Evolutionary conservation across 116 monocot genomes (phyloP).

Genomic region (Trichopus zeylanicus): DNA sequence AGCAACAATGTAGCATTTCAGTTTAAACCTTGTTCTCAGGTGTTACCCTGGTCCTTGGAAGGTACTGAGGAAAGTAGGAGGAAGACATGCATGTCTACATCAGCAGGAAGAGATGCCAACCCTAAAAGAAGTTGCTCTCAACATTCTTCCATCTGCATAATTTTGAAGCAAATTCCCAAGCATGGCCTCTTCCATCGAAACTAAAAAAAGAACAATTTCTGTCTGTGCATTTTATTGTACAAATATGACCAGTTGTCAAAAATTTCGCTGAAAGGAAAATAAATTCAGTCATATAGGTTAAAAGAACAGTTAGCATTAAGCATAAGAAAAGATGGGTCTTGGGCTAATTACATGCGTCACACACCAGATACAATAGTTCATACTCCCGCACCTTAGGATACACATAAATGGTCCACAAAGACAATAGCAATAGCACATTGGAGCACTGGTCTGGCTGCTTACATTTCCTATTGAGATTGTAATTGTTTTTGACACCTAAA

Average conservation of each 20-base stretch:
- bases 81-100: constrained; percentile 50
- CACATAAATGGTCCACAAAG: neutral
- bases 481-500: too few species aligned
- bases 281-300: neutral
- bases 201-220: too few species aligned
- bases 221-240: too few species aligned
- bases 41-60: constrained; percentile 87
- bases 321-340: neutral
- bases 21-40: constrained; percentile 25
- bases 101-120: constrained; percentile 86
- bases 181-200: too few species aligned
- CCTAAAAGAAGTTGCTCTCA: constrained; percentile 82
- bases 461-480: too few species aligned
- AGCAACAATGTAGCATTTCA: neutral
- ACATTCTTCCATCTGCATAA: constrained; percentile 70
- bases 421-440: neutral
- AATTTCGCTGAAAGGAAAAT: neutral
- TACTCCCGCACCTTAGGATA: too few species aligned
- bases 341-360: neutral
- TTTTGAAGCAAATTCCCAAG: too few species aligned
- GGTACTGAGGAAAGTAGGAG: constrained; percentile 62
- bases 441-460: neutral
- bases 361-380: neutral
- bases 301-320: neutral
- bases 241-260: too few species aligned